Percentiles rank a stretch among this genome's conserved stretches.
Conservation (phyloP, 352 stramenopile species). For the Stephanocyclus meneghinianus region DNA sequence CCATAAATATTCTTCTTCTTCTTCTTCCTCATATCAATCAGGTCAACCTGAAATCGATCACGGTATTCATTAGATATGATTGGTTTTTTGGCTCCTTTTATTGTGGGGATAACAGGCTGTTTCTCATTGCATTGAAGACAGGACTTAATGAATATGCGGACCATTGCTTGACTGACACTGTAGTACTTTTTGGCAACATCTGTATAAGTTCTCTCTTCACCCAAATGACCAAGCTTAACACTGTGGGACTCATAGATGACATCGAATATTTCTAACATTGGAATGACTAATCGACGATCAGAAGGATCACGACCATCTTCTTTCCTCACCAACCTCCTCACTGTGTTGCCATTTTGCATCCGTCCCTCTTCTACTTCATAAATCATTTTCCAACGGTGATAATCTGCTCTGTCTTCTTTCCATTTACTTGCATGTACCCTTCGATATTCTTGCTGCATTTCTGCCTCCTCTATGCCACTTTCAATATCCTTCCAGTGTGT, state of each 20-base stretch:
- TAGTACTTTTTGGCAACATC: not conserved
- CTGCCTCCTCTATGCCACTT: no score
- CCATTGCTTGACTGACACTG: not conserved
- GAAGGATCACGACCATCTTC: no score
- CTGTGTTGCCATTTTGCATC: no score
- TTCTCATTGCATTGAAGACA: not conserved
- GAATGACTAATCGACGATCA: not conserved
- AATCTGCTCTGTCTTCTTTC: no score
- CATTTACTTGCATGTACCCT: no score
- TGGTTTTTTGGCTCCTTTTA: slow-evolving; percentile 1
- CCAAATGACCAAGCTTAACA: not conserved
- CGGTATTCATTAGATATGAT: slow-evolving; percentile 3
- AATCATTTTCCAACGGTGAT: no score
- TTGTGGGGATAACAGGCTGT: not conserved
- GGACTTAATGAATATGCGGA: not conserved
- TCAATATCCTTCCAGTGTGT: no score
- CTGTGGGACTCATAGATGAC: not conserved
- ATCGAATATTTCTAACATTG: slow-evolving; percentile 8
- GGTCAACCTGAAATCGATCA: slow-evolving; percentile 12
- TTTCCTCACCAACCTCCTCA: no score
- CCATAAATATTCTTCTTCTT: not conserved
- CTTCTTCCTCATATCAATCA: slow-evolving; percentile 13
- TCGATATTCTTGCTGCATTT: no score
- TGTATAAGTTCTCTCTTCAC: not conserved
- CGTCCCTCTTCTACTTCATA: no score